Base-by-base conservation (phyloP, 2,329 filamentous ascomycete species). In the Diplodia intermedia region DNA sequence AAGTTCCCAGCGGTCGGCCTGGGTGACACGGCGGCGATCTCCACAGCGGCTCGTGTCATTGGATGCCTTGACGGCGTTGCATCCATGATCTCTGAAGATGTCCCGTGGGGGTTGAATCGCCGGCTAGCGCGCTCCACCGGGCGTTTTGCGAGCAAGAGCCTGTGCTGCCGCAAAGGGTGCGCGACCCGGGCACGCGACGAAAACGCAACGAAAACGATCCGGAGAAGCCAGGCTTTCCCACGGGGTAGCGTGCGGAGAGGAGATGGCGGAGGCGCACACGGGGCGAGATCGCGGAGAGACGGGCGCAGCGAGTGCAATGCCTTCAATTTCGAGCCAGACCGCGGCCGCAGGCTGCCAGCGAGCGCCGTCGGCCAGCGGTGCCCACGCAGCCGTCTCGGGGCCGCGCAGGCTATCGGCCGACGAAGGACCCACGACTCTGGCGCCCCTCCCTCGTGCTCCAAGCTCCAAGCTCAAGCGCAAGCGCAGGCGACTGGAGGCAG, bases 181-280 rank as follows among this genome's bases (percentile, higher is more conserved):
- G 43, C 43, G 6, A 20, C 15, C 61, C 61, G 38, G n/a, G 26
- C 15, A 15, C 43, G 43, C 47, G 26, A 67, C 65, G 65, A 67
- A 67, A 67, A 67, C 65, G 43, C 43, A 53, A 67, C 65, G 65
- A 67, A 67, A 67, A 67, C 53, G 26, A 67, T 18, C 55, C 65
- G 65, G 65, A 52, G 65, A 66, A 5, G 23, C 29, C 43, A 63
- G 60, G 60, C 29, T 63, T 47, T 50, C 60, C 60, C 60, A 52
- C 47, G 60, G 47, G 60, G 60, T 63, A 63, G 60, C 43, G 60
- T 52, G 60, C 14, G 43, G 60, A 50, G 60, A 47, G 52, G 43
- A 63, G 43, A 38, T n/a, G 8, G 29, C 40, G 40, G 47, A 63
- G 60, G 47, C 5, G 43, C 14, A 29, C n/a, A 20, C n/a, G 47